A percentile compares a stretch with the other conserved stretches of the same genome.
These are phyloP conservation scores for Backusella macrospora DNA, from an alignment of 192 early-diverging fungal species.

Conservation along the genomic window DNA sequence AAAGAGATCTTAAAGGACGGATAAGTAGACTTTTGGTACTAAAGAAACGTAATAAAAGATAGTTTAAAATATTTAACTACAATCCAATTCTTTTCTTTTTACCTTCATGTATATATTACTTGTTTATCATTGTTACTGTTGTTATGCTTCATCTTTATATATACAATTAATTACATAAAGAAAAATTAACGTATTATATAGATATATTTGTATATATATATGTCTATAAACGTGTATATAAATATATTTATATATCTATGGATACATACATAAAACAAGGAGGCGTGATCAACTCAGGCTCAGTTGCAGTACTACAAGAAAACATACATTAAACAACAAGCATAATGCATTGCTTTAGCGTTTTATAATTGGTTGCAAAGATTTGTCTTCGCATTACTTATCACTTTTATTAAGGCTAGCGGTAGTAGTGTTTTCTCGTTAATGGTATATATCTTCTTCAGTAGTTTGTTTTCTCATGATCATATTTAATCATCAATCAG, in stretches of 20 bases:
- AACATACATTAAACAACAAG: slow-evolving; percentile 4
- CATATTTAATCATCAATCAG: slow-evolving; percentile 2
- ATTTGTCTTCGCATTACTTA: slow-evolving; percentile 5
- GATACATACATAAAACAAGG: slow-evolving; percentile 3
- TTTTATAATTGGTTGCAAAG: slow-evolving; percentile 4
- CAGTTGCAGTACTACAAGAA: slow-evolving; percentile 10
- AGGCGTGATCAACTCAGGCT: slow-evolving; percentile 11
- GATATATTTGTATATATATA: neutral
- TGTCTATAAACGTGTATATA: neutral
- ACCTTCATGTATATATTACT: neutral
- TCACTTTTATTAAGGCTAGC: slow-evolving; percentile 1
- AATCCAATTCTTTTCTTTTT: neutral
- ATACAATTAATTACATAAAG: neutral
- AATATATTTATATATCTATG: neutral
- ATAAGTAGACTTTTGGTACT: neutral
- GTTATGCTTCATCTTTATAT: neutral
- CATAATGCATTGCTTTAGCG: slow-evolving; percentile 2
- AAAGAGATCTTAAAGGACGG: neutral
- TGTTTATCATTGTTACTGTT: neutral
- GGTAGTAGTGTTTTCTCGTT: neutral
- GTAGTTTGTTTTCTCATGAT: slow-evolving; percentile 1
- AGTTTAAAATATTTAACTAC: neutral
- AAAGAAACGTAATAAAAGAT: neutral
- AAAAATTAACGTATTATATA: neutral
- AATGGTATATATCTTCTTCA: neutral